These are phyloP conservation scores for Mrakia blollopis DNA, from an alignment of 768 basidiomycete genomes.

Conservation along the genomic window DNA sequence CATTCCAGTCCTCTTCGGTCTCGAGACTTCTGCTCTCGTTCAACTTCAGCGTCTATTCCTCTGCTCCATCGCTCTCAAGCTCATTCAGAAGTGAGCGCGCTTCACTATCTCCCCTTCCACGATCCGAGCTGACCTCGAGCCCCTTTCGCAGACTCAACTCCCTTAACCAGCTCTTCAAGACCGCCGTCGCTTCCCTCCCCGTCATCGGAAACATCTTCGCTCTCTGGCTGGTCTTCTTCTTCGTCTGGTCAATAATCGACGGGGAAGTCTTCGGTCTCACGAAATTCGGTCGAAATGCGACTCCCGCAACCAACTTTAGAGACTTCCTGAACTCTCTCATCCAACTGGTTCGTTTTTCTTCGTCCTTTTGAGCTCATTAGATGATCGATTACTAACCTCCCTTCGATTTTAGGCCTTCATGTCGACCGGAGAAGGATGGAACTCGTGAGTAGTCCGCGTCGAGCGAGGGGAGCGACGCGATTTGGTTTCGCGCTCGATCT, in stretches of 20 bases:
- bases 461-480: not conserved
- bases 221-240: conserved; percentile 82
- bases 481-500: not conserved
- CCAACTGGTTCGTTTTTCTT: conserved; percentile 54
- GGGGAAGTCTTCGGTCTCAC: conserved; percentile 72
- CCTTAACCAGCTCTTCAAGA: conserved; percentile 94
- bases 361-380: too few relatives aligned
- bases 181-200: conserved; percentile 82
- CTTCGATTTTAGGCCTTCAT: conserved; percentile 78
- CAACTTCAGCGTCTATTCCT: conserved; percentile 87
- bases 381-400: too few relatives aligned
- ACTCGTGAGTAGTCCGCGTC: conserved; percentile 48
- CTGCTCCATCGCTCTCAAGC: conserved; percentile 87
- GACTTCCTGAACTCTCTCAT: conserved; percentile 72
- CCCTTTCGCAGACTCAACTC: conserved; percentile 36
- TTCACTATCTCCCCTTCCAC: conserved; percentile 48
- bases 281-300: conserved; percentile 67
- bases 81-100: conserved; percentile 63
- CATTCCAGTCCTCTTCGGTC: conserved; percentile 51
- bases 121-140: not conserved
- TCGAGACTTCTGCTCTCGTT: not conserved
- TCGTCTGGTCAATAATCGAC: conserved; percentile 77
- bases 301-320: conserved; percentile 67
- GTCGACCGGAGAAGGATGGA: conserved; percentile 95
- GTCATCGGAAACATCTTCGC: conserved; percentile 76